Percentiles rank a stretch among this genome's conserved stretches.
These are phyloP conservation scores for Zhuliangozyma parablackwelliae DNA, from an alignment of 1,139 yeast genomes.

Conservation along the genomic window DNA sequence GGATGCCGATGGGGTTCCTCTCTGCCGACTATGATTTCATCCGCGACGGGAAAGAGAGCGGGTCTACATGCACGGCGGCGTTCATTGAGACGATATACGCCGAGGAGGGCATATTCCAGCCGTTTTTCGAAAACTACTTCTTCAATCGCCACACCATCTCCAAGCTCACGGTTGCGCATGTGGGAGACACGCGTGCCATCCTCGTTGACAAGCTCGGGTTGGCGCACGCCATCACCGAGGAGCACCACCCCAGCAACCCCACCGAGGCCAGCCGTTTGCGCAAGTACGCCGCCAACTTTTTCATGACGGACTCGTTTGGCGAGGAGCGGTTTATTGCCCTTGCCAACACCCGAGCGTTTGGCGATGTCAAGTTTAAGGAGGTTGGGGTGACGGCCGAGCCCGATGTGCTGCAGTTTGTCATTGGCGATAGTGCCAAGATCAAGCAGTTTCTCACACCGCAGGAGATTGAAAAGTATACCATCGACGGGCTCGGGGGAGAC, in stretches of 20 bases:
- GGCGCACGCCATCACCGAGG: slow-evolving; percentile 72
- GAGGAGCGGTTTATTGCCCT: slow-evolving; percentile 79
- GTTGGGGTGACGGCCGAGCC: slow-evolving; percentile 93
- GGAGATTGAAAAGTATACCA: slow-evolving; percentile 37
- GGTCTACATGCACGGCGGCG: slow-evolving; percentile 82
- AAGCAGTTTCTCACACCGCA: slow-evolving; percentile 28
- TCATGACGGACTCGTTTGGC: slow-evolving; percentile 89
- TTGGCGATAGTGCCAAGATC: slow-evolving; percentile 49
- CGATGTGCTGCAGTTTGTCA: slow-evolving; percentile 62
- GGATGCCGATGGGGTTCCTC: slow-evolving; percentile 62
- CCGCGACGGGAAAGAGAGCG: slow-evolving; percentile 43
- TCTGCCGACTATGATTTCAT: slow-evolving; percentile 50
- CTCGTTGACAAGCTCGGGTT: slow-evolving; percentile 71
- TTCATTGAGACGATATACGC: slow-evolving; percentile 55
- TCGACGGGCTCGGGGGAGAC: slow-evolving; percentile 66
- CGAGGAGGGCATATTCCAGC: slow-evolving; percentile 24
- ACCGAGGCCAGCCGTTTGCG: slow-evolving; percentile 70
- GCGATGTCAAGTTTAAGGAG: slow-evolving; percentile 75
- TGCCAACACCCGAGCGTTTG: slow-evolving; percentile 93
- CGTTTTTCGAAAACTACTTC: slow-evolving; percentile 46
- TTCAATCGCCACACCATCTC: slow-evolving; percentile 71
- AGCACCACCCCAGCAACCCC: slow-evolving; percentile 86
- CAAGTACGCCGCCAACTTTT: slow-evolving; percentile 65
- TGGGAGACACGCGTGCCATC: slow-evolving; percentile 93
- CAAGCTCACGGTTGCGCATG: slow-evolving; percentile 75